A percentile compares a stretch with the other conserved stretches of the same genome.
Evolutionary conservation across 305 asterid species (phyloP).

Genomic region (Ajuga reptans): DNA sequence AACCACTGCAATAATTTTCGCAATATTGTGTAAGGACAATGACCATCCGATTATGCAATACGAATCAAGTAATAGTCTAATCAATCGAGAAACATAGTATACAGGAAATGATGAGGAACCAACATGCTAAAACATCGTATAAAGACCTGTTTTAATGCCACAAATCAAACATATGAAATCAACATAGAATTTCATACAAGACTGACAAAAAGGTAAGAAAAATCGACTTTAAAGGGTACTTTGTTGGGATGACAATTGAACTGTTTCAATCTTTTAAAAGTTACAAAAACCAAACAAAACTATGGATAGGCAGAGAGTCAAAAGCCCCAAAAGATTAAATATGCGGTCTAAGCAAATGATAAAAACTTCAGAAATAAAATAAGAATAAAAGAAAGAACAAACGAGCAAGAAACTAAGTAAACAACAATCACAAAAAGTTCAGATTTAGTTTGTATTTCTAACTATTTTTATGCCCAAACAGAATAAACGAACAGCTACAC

Average conservation of each 20-base stretch:
- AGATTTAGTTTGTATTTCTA: neutral
- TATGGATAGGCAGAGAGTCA: neutral
- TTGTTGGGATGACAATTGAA: neutral
- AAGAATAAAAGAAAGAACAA: neutral
- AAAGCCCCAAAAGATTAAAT: neutral
- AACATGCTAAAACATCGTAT: neutral
- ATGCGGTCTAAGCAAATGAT: neutral
- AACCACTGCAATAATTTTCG: conserved; percentile 46
- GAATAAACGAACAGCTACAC: neutral
- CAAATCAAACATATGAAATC: neutral
- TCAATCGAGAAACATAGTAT: neutral
- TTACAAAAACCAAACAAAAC: neutral
- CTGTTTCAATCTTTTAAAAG: neutral
- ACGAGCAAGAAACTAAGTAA: neutral
- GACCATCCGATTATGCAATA: neutral
- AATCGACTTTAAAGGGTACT: neutral
- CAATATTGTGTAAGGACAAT: conserved; percentile 15
- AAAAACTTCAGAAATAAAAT: neutral
- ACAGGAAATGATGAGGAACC: neutral
- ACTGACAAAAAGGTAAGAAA: neutral
- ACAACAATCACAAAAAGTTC: neutral
- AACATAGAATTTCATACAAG: neutral
- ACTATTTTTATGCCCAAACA: neutral
- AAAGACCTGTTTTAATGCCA: neutral
- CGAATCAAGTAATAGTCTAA: neutral